Percentiles rank a stretch among this genome's conserved stretches.
phyloP scores from a whole-genome alignment of 805 yeast genomes.

The Lachancea dasiensis region DNA sequence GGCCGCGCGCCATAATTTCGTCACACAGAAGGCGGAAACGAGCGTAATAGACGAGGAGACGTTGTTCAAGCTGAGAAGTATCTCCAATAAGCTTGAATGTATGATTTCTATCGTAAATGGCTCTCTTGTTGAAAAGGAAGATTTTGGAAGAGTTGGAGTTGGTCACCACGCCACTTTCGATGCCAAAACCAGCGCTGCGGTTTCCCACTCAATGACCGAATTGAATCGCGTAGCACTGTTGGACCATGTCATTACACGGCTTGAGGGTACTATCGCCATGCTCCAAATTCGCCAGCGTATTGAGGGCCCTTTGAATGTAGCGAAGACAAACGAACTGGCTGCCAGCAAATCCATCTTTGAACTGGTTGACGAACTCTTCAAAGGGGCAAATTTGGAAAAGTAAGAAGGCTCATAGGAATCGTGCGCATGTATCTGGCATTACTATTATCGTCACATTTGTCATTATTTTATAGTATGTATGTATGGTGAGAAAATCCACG shows the following conservation, averaged over 20 bases:
- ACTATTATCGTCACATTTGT: too few species aligned
- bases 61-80: slow-evolving; percentile 46
- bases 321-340: slow-evolving; percentile 11
- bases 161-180: slow-evolving; percentile 18
- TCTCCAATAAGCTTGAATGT: slow-evolving; percentile 53
- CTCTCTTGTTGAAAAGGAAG: slow-evolving; percentile 26
- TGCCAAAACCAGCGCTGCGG: slow-evolving; percentile 18
- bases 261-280: slow-evolving; percentile 52
- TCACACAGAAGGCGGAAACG: slow-evolving; percentile 31
- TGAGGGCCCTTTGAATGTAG: slow-evolving; percentile 16
- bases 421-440: too few species aligned
- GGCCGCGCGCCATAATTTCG: slow-evolving; percentile 50
- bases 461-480: too few species aligned
- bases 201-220: slow-evolving; percentile 23
- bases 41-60: slow-evolving; percentile 34
- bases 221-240: slow-evolving; percentile 48
- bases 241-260: slow-evolving; percentile 61
- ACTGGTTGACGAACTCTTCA: slow-evolving; percentile 23
- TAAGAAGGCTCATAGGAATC: neutral
- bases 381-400: slow-evolving; percentile 4
- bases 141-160: slow-evolving; percentile 1
- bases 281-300: slow-evolving; percentile 39
- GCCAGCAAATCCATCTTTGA: slow-evolving; percentile 21
- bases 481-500: too few species aligned
- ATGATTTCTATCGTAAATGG: slow-evolving; percentile 48